Conservation (phyloP, 2,329 filamentous ascomycete species). For the Aureobasidium sp. region DNA sequence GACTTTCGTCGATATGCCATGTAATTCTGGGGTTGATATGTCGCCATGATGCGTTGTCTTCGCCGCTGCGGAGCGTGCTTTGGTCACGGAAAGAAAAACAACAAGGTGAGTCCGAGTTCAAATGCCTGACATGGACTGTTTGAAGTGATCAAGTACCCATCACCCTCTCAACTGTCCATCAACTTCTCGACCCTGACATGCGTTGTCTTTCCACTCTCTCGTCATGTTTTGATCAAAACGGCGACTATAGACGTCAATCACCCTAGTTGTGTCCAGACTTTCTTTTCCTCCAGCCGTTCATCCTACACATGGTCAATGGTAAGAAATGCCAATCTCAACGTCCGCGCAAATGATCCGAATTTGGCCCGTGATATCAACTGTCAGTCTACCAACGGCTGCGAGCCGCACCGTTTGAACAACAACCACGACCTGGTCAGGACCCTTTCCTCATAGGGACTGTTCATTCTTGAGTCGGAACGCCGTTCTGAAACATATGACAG, state of each 20-base stretch:
- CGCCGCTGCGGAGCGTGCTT: background rate
- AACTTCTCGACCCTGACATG: background rate
- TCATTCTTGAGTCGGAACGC: background rate
- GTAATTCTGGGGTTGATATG: background rate
- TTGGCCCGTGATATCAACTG: background rate
- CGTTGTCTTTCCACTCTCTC: background rate
- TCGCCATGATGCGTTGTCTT: background rate
- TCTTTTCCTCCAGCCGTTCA: background rate
- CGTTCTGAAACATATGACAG: conserved; percentile 10
- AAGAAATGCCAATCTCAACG: background rate
- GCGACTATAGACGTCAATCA: conserved; percentile 10
- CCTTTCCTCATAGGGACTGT: background rate
- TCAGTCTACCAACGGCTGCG: background rate
- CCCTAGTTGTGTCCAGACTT: background rate
- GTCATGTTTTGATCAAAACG: conserved; percentile 5
- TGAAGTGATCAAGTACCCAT: background rate
- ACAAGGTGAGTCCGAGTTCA: conserved; percentile 2
- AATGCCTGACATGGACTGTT: background rate
- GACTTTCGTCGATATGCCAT: conserved; percentile 8
- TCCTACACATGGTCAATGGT: background rate
- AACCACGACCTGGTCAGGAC: background rate
- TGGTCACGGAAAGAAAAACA: background rate
- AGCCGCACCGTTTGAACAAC: background rate
- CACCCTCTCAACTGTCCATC: background rate
- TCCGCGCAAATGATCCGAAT: background rate